Evolutionary conservation across 495 filamentous ascomycete species (phyloP).

Genomic region (Aspergillus incahuasiensis): DNA sequence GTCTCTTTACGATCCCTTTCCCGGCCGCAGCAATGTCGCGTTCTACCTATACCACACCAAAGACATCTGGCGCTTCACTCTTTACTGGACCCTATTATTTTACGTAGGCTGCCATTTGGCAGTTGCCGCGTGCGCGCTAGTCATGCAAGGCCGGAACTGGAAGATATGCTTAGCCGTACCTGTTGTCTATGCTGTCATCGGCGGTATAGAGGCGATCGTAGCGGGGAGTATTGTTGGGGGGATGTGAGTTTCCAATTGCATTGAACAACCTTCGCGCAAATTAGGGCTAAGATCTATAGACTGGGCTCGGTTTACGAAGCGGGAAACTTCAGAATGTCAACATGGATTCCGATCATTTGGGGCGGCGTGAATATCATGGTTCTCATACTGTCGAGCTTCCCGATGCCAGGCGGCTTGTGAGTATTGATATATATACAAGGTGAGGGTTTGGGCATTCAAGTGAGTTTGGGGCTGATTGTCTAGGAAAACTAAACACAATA

Average conservation of each 20-base stretch:
- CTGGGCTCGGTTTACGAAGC: conserved; percentile 83
- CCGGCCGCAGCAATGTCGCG: conserved; percentile 42
- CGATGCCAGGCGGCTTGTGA: conserved; percentile 88
- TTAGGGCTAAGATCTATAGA: conserved; percentile 38
- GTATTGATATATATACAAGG: not conserved
- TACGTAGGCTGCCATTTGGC: conserved; percentile 39
- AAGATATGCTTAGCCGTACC: conserved; percentile 74
- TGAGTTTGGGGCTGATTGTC: not conserved
- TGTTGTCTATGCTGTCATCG: conserved; percentile 66
- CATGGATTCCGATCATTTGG: conserved; percentile 96
- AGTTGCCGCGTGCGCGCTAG: conserved; percentile 66
- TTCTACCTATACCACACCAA: conserved; percentile 70
- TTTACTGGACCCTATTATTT: conserved; percentile 72
- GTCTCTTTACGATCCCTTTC: conserved; percentile 77
- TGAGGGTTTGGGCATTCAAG: not conserved
- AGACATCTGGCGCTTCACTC: conserved; percentile 90
- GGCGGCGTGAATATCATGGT: conserved; percentile 83
- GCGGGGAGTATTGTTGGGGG: conserved; percentile 87
- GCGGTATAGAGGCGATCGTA: conserved; percentile 73
- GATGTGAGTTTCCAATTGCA: conserved; percentile 59
- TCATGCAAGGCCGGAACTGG: conserved; percentile 66
- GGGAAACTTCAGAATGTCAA: conserved; percentile 90
- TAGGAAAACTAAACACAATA: not conserved
- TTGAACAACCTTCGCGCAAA: too few species aligned
- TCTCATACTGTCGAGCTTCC: conserved; percentile 89